Percentiles rank a stretch among this genome's conserved stretches.
Conservation (phyloP, 176 grass and related monocot species). For the Echinochloa phyllopogon region DNA sequence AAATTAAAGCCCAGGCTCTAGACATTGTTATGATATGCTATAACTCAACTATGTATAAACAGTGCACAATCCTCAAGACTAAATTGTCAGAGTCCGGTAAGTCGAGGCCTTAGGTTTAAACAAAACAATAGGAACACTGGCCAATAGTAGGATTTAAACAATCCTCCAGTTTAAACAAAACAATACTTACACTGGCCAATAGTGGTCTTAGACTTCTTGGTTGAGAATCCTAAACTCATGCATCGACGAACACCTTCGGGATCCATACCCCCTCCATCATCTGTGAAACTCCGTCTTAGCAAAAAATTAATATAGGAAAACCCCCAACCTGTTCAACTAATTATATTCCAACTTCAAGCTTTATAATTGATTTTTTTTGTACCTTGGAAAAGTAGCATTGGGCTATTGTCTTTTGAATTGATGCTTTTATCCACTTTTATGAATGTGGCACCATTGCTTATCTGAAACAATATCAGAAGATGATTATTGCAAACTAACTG, state of each 20-base stretch:
- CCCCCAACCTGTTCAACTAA: neutral
- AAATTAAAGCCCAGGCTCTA: neutral
- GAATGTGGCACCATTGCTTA: slow-evolving; percentile 87
- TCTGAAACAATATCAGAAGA: slow-evolving; percentile 57
- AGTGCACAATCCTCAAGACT: slow-evolving; percentile 7
- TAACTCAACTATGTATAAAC: neutral
- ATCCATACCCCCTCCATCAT: slow-evolving; percentile 98
- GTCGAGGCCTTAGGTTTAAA: neutral
- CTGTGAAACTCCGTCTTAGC: slow-evolving; percentile 49
- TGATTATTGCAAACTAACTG: slow-evolving; percentile 14
- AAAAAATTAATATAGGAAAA: slow-evolving; percentile 10
- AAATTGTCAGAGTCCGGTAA: neutral
- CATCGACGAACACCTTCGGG: slow-evolving; percentile 84
- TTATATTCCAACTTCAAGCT: neutral
- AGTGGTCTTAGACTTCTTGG: slow-evolving; percentile 91
- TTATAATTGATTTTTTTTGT: slow-evolving; percentile 15
- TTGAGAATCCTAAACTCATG: slow-evolving; percentile 97
- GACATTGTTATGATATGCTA: too few species aligned
- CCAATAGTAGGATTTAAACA: slow-evolving; percentile 57
- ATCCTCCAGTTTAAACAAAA: slow-evolving; percentile 1
- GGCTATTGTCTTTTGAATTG: slow-evolving; percentile 80
- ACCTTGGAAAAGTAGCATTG: slow-evolving; percentile 97
- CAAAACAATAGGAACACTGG: slow-evolving; percentile 65
- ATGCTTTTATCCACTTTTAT: slow-evolving; percentile 82
- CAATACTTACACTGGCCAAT: slow-evolving; percentile 88